phyloP scores from a whole-genome alignment of 106 monocot genomes.

The Acanthochlamys bracteata region DNA sequence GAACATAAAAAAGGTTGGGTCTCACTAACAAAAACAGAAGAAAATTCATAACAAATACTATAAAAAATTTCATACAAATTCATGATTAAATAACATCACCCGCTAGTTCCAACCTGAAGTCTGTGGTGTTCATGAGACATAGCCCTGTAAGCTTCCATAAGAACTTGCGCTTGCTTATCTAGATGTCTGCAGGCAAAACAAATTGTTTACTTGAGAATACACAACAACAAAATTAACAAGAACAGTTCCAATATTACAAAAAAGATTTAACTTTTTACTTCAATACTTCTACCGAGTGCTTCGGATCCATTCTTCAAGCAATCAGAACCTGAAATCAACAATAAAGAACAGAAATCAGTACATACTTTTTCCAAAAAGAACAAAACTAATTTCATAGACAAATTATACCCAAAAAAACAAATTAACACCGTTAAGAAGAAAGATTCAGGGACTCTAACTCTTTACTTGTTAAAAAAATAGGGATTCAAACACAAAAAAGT shows the following conservation, averaged over 20 bases:
- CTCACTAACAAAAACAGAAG: background rate
- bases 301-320: conserved; percentile 23
- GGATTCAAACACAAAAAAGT: too few relatives aligned
- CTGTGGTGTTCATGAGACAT: conserved; percentile 86
- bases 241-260: background rate
- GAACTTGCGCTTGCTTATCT: conserved; percentile 66
- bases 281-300: conserved; percentile 28
- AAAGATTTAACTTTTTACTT: conserved; percentile 17
- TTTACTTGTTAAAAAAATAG: too few relatives aligned
- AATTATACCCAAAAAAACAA: too few relatives aligned
- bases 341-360: too few relatives aligned
- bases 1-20: background rate
- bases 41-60: background rate
- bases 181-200: conserved; percentile 47
- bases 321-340: background rate
- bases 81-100: background rate
- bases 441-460: too few relatives aligned
- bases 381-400: too few relatives aligned
- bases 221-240: background rate
- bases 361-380: too few relatives aligned
- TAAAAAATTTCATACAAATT: background rate
- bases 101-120: conserved; percentile 39
- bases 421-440: too few relatives aligned
- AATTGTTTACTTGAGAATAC: background rate
- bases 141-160: conserved; percentile 65